These are phyloP conservation scores for Rhodotorula paludigena DNA, from an alignment of 768 basidiomycete genomes.

Conservation along the genomic window DNA sequence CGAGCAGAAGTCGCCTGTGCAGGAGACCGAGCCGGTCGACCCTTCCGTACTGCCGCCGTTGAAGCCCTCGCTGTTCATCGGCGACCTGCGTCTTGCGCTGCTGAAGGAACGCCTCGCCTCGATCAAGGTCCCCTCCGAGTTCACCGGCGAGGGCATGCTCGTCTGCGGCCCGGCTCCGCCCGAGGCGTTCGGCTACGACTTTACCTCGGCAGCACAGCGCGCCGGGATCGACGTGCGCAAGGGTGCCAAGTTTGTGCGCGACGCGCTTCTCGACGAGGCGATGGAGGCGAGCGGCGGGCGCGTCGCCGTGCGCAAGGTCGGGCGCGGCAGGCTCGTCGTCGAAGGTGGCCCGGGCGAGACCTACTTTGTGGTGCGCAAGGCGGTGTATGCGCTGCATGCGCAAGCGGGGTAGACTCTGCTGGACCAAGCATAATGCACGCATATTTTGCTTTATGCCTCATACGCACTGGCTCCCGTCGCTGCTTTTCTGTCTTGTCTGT, in stretches of 20 bases:
- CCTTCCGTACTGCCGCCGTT: slow-evolving; percentile 55
- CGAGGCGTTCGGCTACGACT: slow-evolving; percentile 53
- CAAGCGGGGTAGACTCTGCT: slow-evolving; percentile 55
- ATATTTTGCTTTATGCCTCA: too few relatives aligned
- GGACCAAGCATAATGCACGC: too few relatives aligned
- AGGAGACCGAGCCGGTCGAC: slow-evolving; percentile 9
- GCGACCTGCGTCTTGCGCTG: slow-evolving; percentile 85
- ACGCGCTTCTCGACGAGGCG: slow-evolving; percentile 36
- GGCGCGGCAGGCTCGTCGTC: slow-evolving; percentile 74
- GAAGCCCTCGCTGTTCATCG: slow-evolving; percentile 91
- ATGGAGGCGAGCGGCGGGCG: slow-evolving; percentile 42
- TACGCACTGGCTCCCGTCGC: too few relatives aligned
- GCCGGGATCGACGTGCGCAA: slow-evolving; percentile 54
- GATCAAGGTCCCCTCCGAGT: slow-evolving; percentile 78
- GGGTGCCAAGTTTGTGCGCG: slow-evolving; percentile 37
- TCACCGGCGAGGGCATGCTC: slow-evolving; percentile 94
- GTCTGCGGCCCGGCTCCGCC: slow-evolving; percentile 58
- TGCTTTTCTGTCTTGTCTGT: too few relatives aligned
- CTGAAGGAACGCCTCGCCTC: slow-evolving; percentile 73
- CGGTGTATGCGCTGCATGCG: slow-evolving; percentile 86
- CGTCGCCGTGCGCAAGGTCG: slow-evolving; percentile 84
- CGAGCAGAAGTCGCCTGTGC: neutral
- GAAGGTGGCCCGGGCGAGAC: slow-evolving; percentile 83
- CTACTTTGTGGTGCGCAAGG: slow-evolving; percentile 80
- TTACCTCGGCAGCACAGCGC: slow-evolving; percentile 50